A percentile compares a stretch with the other conserved stretches of the same genome.
Conservation (phyloP, 768 basidiomycete species). For the Favolaschia claudopus region DNA sequence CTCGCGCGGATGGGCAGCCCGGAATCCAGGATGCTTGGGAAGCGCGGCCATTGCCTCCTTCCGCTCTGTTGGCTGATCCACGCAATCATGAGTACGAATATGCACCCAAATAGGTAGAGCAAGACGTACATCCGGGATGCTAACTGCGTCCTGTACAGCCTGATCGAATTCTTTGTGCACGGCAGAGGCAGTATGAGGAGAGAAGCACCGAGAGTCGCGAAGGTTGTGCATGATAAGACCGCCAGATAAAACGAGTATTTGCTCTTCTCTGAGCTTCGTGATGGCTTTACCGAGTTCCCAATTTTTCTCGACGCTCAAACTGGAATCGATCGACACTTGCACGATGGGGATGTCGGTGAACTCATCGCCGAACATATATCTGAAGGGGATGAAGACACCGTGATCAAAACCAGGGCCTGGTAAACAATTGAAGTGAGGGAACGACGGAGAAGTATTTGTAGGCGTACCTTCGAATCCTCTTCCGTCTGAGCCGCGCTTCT, state of each 20-base stretch:
- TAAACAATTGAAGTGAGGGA: background rate
- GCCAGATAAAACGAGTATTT: conserved; percentile 73
- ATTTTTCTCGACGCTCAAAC: conserved; percentile 64
- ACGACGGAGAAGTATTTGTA: background rate
- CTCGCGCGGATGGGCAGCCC: conserved; percentile 73
- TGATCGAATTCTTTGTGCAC: conserved; percentile 63
- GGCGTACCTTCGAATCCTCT: conserved; percentile 52
- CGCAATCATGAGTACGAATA: conserved; percentile 7
- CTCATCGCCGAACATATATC: conserved; percentile 77
- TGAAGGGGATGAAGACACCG: conserved; percentile 83
- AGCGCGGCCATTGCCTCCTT: conserved; percentile 64
- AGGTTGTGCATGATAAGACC: conserved; percentile 54
- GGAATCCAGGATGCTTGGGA: conserved; percentile 66
- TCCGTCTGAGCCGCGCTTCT: conserved; percentile 71
- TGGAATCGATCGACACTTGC: conserved; percentile 71
- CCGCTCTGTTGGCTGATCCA: conserved; percentile 54
- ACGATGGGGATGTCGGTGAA: conserved; percentile 72
- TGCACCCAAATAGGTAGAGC: background rate
- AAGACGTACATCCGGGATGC: conserved; percentile 54
- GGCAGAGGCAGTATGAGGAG: conserved; percentile 20
- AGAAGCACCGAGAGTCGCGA: background rate
- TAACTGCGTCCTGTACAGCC: conserved; percentile 65
- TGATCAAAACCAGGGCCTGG: conserved; percentile 75
- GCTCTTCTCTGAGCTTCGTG: conserved; percentile 67
- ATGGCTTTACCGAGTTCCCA: conserved; percentile 73